A percentile compares a stretch with the other conserved stretches of the same genome.
Conservation (phyloP, 805 yeast species). For the Wickerhamomyces xylosicus region DNA sequence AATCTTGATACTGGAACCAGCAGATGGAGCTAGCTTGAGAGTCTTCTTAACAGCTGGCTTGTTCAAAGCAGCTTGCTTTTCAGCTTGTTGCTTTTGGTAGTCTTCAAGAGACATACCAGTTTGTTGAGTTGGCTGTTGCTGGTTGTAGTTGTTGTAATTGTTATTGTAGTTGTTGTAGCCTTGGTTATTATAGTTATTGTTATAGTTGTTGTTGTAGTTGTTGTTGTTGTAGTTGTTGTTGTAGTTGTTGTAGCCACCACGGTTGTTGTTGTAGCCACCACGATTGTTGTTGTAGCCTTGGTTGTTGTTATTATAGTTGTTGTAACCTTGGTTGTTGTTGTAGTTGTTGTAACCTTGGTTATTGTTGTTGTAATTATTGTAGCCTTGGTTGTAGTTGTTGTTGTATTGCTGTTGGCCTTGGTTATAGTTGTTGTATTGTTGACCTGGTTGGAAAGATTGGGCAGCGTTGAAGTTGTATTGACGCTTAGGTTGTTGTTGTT, state of each 20-base stretch:
- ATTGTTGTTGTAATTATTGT: conserved; percentile 5
- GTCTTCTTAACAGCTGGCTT: conserved; percentile 23
- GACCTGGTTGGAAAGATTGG: conserved; percentile 38
- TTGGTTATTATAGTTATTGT: conserved; percentile 6
- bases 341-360: conserved; percentile 13
- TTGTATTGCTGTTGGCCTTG: conserved; percentile 5
- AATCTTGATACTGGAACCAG: conserved; percentile 56
- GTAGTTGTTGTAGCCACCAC: conserved; percentile 11
- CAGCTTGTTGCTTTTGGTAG: conserved; percentile 49
- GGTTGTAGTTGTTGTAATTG: conserved; percentile 15
- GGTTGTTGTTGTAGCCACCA: conserved; percentile 3
- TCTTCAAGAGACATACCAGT: conserved; percentile 74
- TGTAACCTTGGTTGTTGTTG: conserved; percentile 10
- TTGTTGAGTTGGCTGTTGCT: conserved; percentile 19
- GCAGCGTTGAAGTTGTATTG: conserved; percentile 41
- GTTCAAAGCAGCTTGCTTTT: conserved; percentile 26
- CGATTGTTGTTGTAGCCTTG: conserved; percentile 7
- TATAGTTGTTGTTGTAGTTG: conserved; percentile 5
- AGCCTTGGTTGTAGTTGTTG: conserved; percentile 5
- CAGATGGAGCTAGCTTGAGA: conserved; percentile 59
- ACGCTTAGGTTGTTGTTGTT: conserved; percentile 21
- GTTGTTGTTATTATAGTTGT: conserved; percentile 8
- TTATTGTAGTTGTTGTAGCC: conserved; percentile 18
- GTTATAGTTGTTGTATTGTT: conserved; percentile 7
- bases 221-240: conserved; percentile 9